Percentiles rank a stretch among this genome's conserved stretches.
Evolutionary conservation across 495 filamentous ascomycete genomes (phyloP).

Genomic region (Neurospora hispaniola): DNA sequence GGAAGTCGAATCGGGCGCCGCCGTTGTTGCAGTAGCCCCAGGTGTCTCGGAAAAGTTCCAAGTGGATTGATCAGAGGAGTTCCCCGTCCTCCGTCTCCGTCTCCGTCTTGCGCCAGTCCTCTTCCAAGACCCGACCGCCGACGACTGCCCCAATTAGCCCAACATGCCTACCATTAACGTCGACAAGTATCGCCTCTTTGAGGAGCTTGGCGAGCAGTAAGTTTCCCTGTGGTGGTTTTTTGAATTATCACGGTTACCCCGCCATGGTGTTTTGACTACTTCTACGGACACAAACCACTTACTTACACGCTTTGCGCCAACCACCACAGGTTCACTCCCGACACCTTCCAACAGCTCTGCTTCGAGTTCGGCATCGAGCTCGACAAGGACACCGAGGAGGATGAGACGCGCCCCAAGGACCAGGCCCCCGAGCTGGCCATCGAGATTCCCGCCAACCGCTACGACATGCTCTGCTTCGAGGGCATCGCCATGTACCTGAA

Average conservation of each 20-base stretch:
- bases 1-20: not conserved
- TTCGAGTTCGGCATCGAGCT: conserved; percentile 99
- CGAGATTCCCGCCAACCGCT: conserved; percentile 96
- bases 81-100: not conserved
- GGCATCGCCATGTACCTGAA: conserved; percentile 92
- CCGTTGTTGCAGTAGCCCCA: conserved; percentile 4
- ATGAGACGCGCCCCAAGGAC: conserved; percentile 53
- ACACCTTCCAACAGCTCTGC: conserved; percentile 93
- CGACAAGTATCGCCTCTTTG: conserved; percentile 89
- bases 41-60: conserved; percentile 13
- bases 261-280: conserved; percentile 7
- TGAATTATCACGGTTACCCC: conserved; percentile 8
- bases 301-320: conserved; percentile 1
- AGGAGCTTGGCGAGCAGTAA: conserved; percentile 81
- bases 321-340: conserved; percentile 61
- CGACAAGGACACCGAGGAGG: conserved; percentile 84
- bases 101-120: not conserved
- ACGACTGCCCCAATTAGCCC: not conserved
- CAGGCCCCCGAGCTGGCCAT: conserved; percentile 93
- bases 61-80: not conserved
- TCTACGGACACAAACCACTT: not conserved
- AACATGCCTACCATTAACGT: conserved; percentile 86
- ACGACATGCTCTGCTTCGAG: conserved; percentile 98
- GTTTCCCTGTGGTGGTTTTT: conserved; percentile 11
- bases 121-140: not conserved